phyloP scores from a whole-genome alignment of 2,329 filamentous ascomycete genomes.

The Calonectria multiphialidica region DNA sequence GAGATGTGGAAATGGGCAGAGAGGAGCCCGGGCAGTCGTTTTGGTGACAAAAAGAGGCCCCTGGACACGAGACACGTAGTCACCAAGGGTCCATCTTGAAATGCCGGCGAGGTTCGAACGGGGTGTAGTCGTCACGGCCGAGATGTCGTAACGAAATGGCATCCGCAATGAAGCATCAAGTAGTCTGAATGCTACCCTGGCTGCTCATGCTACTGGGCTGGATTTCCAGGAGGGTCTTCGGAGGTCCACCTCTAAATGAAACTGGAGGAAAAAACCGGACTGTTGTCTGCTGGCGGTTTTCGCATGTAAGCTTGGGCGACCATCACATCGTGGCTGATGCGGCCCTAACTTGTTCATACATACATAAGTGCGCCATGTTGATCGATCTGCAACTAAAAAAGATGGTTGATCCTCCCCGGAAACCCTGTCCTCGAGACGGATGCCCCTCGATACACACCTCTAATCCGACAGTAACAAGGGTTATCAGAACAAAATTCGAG shows the following conservation, averaged over 20 bases:
- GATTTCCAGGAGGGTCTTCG: not conserved
- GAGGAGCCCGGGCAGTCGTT: not conserved
- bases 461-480: not conserved
- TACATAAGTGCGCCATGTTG: not conserved
- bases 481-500: not conserved
- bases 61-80: conserved; percentile 6
- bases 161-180: not conserved
- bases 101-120: not conserved
- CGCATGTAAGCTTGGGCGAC: not conserved
- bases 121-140: not conserved
- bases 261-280: not conserved
- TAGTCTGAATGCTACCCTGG: not conserved
- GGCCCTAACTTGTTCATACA: not conserved
- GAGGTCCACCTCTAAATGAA: not conserved
- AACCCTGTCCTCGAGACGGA: not conserved
- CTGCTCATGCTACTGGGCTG: not conserved
- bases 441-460: not conserved
- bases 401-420: not conserved
- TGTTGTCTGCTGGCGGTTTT: not conserved
- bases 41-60: not conserved
- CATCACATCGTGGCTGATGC: not conserved
- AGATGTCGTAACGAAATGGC: not conserved
- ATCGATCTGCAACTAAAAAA: conserved; percentile 1
- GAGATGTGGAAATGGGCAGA: not conserved
- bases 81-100: not conserved